phyloP scores from a whole-genome alignment of 352 stramenopile species.

The Peronospora tabacina region DNA sequence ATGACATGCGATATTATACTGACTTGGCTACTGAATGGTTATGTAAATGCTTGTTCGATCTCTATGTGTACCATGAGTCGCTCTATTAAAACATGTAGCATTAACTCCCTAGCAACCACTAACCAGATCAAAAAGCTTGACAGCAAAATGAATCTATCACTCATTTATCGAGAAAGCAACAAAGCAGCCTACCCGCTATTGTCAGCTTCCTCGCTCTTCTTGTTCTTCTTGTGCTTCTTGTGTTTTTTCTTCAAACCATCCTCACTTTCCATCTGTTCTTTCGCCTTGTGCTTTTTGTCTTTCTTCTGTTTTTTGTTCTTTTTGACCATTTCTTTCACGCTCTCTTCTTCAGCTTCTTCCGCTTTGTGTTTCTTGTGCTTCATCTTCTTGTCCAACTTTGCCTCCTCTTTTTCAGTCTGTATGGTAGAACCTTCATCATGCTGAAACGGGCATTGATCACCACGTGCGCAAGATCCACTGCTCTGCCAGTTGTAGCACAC shows the following conservation, averaged over 20 bases:
- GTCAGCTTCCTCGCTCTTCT: slow-evolving; percentile 24
- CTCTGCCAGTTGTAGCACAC: slow-evolving; percentile 64
- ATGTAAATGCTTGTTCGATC: no score
- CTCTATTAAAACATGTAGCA: no score
- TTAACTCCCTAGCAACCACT: no score
- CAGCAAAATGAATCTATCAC: not conserved
- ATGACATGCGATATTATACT: not conserved
- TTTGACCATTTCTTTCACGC: slow-evolving; percentile 4
- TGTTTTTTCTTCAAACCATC: slow-evolving; percentile 1
- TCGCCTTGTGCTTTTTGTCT: slow-evolving; percentile 21
- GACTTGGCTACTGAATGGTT: no score
- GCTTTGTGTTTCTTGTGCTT: slow-evolving; percentile 4
- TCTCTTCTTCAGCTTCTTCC: slow-evolving; percentile 4
- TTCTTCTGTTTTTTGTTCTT: slow-evolving; percentile 28
- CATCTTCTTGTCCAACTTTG: slow-evolving; percentile 6
- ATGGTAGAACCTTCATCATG: slow-evolving; percentile 24
- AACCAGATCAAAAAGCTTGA: not conserved
- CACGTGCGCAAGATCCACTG: slow-evolving; percentile 30
- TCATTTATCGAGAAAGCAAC: not conserved
- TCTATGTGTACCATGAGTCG: no score
- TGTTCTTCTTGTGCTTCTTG: slow-evolving; percentile 33
- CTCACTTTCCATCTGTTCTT: not conserved
- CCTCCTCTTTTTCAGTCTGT: slow-evolving; percentile 6
- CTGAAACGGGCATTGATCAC: slow-evolving; percentile 44
- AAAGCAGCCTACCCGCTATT: slow-evolving; percentile 15